Evolutionary conservation across 2,329 filamentous ascomycete species (phyloP).

Genomic region (Colletotrichum viniferum): DNA sequence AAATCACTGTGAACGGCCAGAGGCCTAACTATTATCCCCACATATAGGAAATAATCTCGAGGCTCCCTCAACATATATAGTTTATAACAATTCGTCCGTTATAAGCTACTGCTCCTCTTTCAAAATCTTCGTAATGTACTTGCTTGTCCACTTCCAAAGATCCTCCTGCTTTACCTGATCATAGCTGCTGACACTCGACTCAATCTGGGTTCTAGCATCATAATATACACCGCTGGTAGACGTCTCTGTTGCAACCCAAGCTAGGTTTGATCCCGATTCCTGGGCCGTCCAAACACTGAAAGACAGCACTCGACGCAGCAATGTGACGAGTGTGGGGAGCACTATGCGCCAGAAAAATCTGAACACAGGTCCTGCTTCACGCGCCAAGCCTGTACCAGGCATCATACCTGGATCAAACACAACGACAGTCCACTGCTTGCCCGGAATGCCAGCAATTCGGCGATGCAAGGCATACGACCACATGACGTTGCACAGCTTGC

Average conservation of each 20-base stretch:
- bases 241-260: constrained; percentile 25
- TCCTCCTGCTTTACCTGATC: constrained; percentile 51
- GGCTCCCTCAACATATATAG: no score
- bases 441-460: constrained; percentile 30
- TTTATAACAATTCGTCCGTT: no score
- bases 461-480: constrained; percentile 50
- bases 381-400: constrained; percentile 48
- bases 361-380: constrained; percentile 31
- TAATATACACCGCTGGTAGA: constrained; percentile 46
- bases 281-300: constrained; percentile 41
- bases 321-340: constrained; percentile 36
- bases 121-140: background rate
- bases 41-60: no score
- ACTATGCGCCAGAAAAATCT: constrained; percentile 39
- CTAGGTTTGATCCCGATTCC: constrained; percentile 45
- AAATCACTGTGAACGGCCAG: no score
- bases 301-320: constrained; percentile 35
- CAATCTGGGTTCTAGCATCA: constrained; percentile 42
- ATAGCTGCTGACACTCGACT: constrained; percentile 47
- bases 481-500: constrained; percentile 52
- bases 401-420: constrained; percentile 53
- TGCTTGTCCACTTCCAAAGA: constrained; percentile 52
- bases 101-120: no score
- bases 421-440: constrained; percentile 38
- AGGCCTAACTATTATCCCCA: no score